Evolutionary conservation across 352 stramenopile species (phyloP).

Genomic region (Phytopythium mirpurense): DNA sequence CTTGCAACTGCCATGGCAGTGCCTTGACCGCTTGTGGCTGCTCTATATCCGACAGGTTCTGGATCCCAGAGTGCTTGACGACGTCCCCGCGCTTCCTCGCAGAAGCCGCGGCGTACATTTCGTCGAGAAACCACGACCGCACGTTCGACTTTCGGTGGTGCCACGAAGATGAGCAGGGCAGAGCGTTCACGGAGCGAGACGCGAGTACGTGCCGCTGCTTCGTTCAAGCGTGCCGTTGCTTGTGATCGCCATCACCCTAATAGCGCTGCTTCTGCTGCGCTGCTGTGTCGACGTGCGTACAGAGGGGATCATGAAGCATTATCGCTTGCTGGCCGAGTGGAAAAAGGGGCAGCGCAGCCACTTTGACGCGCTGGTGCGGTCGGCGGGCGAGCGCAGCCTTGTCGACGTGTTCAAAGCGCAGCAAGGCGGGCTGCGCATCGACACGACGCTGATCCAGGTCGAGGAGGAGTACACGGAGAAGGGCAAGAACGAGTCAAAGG

Average conservation of each 20-base stretch:
- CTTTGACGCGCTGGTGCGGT: conserved; percentile 50
- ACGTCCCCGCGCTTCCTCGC: conserved; percentile 51
- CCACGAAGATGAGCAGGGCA: conserved; percentile 34
- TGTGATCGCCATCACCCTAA: neutral
- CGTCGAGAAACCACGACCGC: conserved; percentile 62
- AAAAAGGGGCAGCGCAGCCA: conserved; percentile 57
- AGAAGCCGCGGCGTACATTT: conserved; percentile 73
- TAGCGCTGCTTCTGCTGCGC: neutral
- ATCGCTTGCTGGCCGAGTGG: conserved; percentile 54
- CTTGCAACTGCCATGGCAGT: too few relatives aligned
- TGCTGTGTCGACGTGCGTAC: too few relatives aligned
- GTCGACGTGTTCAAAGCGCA: conserved; percentile 52
- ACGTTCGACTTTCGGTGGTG: conserved; percentile 84
- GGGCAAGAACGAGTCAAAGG: conserved; percentile 55
- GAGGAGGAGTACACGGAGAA: conserved; percentile 67
- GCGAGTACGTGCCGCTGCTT: conserved; percentile 41
- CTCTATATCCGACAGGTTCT: conserved; percentile 34
- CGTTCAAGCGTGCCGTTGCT: neutral
- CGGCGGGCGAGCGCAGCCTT: conserved; percentile 19
- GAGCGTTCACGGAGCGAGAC: conserved; percentile 55
- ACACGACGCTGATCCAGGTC: conserved; percentile 46
- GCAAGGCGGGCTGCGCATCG: conserved; percentile 55
- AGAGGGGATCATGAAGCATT: conserved; percentile 64
- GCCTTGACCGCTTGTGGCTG: neutral
- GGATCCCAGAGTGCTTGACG: conserved; percentile 52